These are phyloP conservation scores for Talaromyces verruculosus DNA, from an alignment of 2,329 filamentous ascomycete species.

Conservation along the genomic window DNA sequence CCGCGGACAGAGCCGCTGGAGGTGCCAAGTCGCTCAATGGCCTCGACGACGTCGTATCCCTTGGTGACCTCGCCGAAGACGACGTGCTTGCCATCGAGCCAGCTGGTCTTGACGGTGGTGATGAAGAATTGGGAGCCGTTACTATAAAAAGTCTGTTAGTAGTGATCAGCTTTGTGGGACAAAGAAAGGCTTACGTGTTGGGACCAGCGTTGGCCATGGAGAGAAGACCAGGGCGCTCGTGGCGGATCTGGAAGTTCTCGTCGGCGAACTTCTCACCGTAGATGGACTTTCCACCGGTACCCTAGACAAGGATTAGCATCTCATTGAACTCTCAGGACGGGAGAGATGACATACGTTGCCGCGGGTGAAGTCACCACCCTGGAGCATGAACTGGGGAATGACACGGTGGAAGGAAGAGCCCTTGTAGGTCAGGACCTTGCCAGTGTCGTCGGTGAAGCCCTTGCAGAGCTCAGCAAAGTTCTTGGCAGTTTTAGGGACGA, in stretches of 20 bases:
- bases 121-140: slow-evolving; percentile 74
- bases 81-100: slow-evolving; percentile 69
- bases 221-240: slow-evolving; percentile 73
- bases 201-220: slow-evolving; percentile 95
- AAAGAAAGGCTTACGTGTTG: slow-evolving; percentile 67
- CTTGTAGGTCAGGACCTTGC: slow-evolving; percentile 54
- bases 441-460: slow-evolving; percentile 60
- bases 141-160: slow-evolving; percentile 36
- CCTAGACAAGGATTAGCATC: slow-evolving; percentile 53
- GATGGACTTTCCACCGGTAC: slow-evolving; percentile 89
- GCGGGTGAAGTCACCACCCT: slow-evolving; percentile 93
- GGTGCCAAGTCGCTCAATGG: slow-evolving; percentile 61
- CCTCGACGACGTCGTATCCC: slow-evolving; percentile 54
- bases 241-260: slow-evolving; percentile 82
- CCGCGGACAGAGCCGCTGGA: slow-evolving; percentile 54
- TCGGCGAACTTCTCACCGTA: slow-evolving; percentile 93
- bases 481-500: slow-evolving; percentile 81
- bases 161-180: neutral
- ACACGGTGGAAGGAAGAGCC: slow-evolving; percentile 88
- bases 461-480: slow-evolving; percentile 88
- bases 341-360: slow-evolving; percentile 66
- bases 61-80: slow-evolving; percentile 67
- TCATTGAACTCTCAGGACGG: neutral
- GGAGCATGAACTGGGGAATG: slow-evolving; percentile 91
- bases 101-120: slow-evolving; percentile 66